A percentile compares a stretch with the other conserved stretches of the same genome.
Conservation (phyloP, 352 stramenopile species). For the Blastocystis sp. region DNA sequence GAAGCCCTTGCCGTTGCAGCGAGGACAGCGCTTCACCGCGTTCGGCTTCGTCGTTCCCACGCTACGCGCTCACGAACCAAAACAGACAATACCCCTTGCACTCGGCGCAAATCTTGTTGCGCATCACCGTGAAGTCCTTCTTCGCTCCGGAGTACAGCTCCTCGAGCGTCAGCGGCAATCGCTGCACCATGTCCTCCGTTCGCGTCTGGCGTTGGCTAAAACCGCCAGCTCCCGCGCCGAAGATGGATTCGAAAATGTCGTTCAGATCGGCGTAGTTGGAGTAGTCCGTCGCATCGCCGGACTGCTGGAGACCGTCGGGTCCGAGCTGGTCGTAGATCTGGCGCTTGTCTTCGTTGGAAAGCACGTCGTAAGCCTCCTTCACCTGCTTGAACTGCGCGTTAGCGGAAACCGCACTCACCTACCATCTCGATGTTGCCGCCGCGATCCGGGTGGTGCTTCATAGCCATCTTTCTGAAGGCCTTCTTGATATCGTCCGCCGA, state of each 20-base stretch:
- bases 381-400: slow-evolving; percentile 75
- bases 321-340: slow-evolving; percentile 76
- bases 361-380: slow-evolving; percentile 76
- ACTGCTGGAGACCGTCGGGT: slow-evolving; percentile 74
- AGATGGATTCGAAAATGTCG: slow-evolving; percentile 71
- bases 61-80: neutral
- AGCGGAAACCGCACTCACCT: neutral
- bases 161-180: slow-evolving; percentile 56
- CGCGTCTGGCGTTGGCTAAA: slow-evolving; percentile 47
- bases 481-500: slow-evolving; percentile 78
- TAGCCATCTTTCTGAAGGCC: slow-evolving; percentile 77
- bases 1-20: slow-evolving; percentile 67
- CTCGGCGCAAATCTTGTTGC: slow-evolving; percentile 63
- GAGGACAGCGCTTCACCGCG: slow-evolving; percentile 60
- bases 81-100: slow-evolving; percentile 33
- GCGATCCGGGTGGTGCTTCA: slow-evolving; percentile 77
- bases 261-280: slow-evolving; percentile 62
- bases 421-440: slow-evolving; percentile 73
- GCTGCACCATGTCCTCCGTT: slow-evolving; percentile 73
- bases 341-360: slow-evolving; percentile 75
- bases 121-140: slow-evolving; percentile 58
- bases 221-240: slow-evolving; percentile 33
- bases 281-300: slow-evolving; percentile 32
- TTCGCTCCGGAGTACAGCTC: slow-evolving; percentile 59
- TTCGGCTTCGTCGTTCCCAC: slow-evolving; percentile 63